Evolutionary conservation across 1,284 basidiomycete genomes (phyloP).

Genomic region (Cutaneotrichosporon sp.): DNA sequence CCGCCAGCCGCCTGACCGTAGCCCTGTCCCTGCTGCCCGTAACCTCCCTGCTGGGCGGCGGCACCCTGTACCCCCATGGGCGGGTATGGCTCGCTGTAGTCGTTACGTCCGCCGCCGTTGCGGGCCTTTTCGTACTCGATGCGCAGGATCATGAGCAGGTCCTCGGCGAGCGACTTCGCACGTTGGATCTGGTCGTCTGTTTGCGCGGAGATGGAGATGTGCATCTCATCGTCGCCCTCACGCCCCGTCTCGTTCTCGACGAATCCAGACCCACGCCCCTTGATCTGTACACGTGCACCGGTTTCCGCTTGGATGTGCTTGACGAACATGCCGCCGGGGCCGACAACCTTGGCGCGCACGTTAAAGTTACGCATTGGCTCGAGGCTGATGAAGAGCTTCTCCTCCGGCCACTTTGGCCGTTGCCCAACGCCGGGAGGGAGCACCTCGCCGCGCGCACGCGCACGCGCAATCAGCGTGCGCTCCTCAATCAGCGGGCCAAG

Average conservation of each 20-base stretch:
- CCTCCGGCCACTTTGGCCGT: conserved; percentile 90
- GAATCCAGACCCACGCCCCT: conserved; percentile 91
- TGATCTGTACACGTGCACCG: conserved; percentile 95
- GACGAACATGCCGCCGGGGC: conserved; percentile 91
- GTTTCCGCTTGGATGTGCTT: conserved; percentile 99
- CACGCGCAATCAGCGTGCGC: conserved; percentile 58
- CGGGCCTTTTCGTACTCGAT: conserved; percentile 79
- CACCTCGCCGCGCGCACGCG: conserved; percentile 47
- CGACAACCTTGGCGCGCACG: conserved; percentile 94
- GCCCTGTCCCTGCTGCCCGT: conserved; percentile 24
- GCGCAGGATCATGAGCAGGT: conserved; percentile 79
- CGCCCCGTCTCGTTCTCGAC: conserved; percentile 89
- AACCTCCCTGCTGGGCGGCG: conserved; percentile 56
- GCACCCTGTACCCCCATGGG: conserved; percentile 50
- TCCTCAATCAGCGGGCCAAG: conserved; percentile 85
- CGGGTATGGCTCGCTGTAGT: conserved; percentile 60
- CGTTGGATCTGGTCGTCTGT: conserved; percentile 82
- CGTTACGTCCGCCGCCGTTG: conserved; percentile 51
- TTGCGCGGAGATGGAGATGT: conserved; percentile 89
- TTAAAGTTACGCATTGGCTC: conserved; percentile 95
- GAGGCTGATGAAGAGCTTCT: conserved; percentile 81
- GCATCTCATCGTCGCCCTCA: conserved; percentile 88
- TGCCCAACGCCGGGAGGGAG: conserved; percentile 34
- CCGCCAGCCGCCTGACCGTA: conserved; percentile 45
- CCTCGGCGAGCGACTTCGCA: conserved; percentile 83